Base-by-base conservation (phyloP, 768 basidiomycete species). In the Boletus edulis region DNA sequence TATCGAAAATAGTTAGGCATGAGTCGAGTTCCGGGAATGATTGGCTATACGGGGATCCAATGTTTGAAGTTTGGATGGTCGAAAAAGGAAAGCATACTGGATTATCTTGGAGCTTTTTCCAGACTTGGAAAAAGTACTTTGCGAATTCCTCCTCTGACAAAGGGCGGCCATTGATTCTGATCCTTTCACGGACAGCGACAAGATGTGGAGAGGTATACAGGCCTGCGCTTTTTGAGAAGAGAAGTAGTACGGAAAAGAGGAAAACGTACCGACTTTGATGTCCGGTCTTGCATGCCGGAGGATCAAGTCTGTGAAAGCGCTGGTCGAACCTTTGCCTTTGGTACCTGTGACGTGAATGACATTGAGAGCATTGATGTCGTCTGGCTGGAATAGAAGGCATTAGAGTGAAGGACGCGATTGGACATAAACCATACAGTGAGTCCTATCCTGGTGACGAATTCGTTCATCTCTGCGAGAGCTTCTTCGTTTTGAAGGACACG, bases 241-340 rank as follows among this genome's bases (percentile, higher is more conserved):
- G 24, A 44, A 14, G 48, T 20, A 2, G 29, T 1, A 32, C 6
- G 27, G 24, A 34, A 50, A 45, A 22, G 39, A 8, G 13, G 13
- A 38, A 38, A 15, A 64, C 85, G 60, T 66, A 91, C 94, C 96
- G 59, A 91, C 82, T 76, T 86, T 94, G 78, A 87, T 91, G 3
- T 78, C 73, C 8, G 94, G 87, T 60, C 74, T 80, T n/a, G 80
- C 72, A 55, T 81, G 78, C n/a, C 91, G 82, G 47, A 98, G 76
- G 50, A 98, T 86, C 11, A 89, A 91, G 63, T 94, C 89, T 5
- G 84, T 82, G 64, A 98, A 98, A 9, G 97, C 96, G 60, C 91
- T 92, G 1, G 97, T 94, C 4, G 96, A 98, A 8, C 96, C 96
- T 70, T 99, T 99, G 34, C 96, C 96, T 73, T 99, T 99, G 5